Percentiles rank a stretch among this genome's conserved stretches.
phyloP scores from a whole-genome alignment of 1,139 yeast species.

The Yamadazyma triangularis region DNA sequence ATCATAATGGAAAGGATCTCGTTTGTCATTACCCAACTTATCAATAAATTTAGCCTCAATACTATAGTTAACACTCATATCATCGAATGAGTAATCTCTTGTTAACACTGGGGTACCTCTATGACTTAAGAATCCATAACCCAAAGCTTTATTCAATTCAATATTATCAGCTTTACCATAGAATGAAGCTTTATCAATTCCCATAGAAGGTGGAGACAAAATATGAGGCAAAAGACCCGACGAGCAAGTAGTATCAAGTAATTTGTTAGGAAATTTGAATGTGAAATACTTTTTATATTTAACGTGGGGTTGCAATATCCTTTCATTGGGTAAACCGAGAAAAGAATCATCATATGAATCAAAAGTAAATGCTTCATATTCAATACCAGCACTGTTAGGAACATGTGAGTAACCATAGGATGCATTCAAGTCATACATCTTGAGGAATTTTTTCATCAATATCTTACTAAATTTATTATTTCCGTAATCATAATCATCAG shows the following conservation, averaged over 20 bases:
- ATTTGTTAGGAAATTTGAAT: conserved; percentile 55
- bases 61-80: conserved; percentile 38
- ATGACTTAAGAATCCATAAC: conserved; percentile 37
- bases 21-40: conserved; percentile 23
- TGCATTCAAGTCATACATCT: conserved; percentile 47
- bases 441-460: conserved; percentile 39
- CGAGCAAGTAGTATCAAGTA: conserved; percentile 55
- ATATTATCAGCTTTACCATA: conserved; percentile 31
- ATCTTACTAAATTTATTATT: conserved; percentile 23
- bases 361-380: conserved; percentile 36
- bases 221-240: conserved; percentile 52
- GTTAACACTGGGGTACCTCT: conserved; percentile 44
- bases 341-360: conserved; percentile 46
- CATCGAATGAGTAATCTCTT: conserved; percentile 39
- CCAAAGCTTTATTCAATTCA: conserved; percentile 38
- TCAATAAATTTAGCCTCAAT: conserved; percentile 44
- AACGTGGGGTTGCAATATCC: conserved; percentile 46
- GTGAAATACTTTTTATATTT: conserved; percentile 61
- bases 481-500: conserved; percentile 11
- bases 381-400: conserved; percentile 50
- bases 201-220: conserved; percentile 63
- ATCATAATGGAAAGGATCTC: conserved; percentile 26
- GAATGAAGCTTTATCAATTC: conserved; percentile 47
- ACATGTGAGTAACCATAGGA: conserved; percentile 39
- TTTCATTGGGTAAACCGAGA: conserved; percentile 49